A percentile compares a stretch with the other conserved stretches of the same genome.
Conservation (phyloP, 345 rosid genomes). For the Rhizophora mangle region DNA sequence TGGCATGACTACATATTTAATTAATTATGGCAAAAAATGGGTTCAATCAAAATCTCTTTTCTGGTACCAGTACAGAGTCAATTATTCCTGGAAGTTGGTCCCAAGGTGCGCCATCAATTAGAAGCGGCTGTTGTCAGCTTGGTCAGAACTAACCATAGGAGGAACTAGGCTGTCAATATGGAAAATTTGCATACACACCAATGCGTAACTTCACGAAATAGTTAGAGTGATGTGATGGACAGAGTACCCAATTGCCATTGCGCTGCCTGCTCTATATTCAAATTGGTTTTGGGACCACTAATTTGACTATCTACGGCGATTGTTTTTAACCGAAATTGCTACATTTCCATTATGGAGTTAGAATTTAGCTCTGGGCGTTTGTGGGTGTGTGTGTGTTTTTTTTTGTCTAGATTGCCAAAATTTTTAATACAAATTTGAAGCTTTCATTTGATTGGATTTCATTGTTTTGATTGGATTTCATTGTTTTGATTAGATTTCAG, state of each 20-base stretch:
- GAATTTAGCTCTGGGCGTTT: neutral
- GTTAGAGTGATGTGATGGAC: conserved; percentile 21
- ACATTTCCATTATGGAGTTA: conserved; percentile 1
- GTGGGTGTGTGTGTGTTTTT: neutral
- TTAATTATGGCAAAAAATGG: neutral
- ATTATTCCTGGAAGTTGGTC: conserved; percentile 26
- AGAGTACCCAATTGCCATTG: neutral
- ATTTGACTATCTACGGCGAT: conserved; percentile 12
- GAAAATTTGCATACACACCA: conserved; percentile 1
- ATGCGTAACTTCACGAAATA: neutral
- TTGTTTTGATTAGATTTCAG: no score
- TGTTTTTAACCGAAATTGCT: conserved; percentile 25
- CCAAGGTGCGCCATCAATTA: conserved; percentile 12
- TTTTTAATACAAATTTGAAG: conserved; percentile 8
- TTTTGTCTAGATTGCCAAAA: neutral
- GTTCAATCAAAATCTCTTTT: conserved; percentile 10
- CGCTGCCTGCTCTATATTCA: neutral
- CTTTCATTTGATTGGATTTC: neutral
- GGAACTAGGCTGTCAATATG: neutral
- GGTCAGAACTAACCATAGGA: conserved; percentile 2
- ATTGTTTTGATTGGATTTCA: no score
- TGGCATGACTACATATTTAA: no score
- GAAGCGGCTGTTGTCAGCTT: conserved; percentile 13
- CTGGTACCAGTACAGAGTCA: conserved; percentile 6
- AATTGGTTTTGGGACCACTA: conserved; percentile 26